Base-by-base conservation (phyloP, 805 yeast species). In the Candida glaebosa region DNA sequence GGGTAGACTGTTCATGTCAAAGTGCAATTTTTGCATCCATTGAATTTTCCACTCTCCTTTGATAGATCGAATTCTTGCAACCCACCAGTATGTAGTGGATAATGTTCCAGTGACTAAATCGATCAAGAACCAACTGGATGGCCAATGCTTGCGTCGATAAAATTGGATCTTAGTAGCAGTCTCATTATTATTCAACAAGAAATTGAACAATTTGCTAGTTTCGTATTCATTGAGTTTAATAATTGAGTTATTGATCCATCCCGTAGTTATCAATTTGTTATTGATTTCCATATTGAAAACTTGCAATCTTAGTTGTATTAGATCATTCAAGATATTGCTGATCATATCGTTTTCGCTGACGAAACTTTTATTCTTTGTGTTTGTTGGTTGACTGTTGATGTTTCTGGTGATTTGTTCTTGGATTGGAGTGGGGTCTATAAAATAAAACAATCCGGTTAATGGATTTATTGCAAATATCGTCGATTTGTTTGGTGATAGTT, bases 171-270 rank as follows among this genome's bases (percentile, higher is more conserved):
- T 35, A 6, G 38, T 22, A 5, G 31, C 38, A 15, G 31, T n/a
- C 17, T 35, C 38, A 17, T 35, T 5, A 34, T 48, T 37, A 15
- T 52, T 53, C 4, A 49, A 51, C 24, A 61, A 49, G 45, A 61
- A 58, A 22, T 67, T 61, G 42, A 64, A 60, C 26, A 78, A 51
- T 41, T 71, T 71, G 7, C 37, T 37, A 16, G 71, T 54, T 53
- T 82, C 89, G 17, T 65, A 67, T 2, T 70, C 67, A 2, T 70
- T 63, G 20, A 85, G 52, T 24, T 62, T 68, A 36, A 84, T 69
- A 31, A 77, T 71, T 31, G 75, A 78, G 48, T 77, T 77, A n/a
- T 69, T 65, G 4, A 78, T 71, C 93, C 93, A 86, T 20, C 82
- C 86, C 0, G 82, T 75, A 0, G 87, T 82, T 28, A 70, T 66